Base-by-base conservation (phyloP, 129 eudicot species). In the Logfia minima region DNA sequence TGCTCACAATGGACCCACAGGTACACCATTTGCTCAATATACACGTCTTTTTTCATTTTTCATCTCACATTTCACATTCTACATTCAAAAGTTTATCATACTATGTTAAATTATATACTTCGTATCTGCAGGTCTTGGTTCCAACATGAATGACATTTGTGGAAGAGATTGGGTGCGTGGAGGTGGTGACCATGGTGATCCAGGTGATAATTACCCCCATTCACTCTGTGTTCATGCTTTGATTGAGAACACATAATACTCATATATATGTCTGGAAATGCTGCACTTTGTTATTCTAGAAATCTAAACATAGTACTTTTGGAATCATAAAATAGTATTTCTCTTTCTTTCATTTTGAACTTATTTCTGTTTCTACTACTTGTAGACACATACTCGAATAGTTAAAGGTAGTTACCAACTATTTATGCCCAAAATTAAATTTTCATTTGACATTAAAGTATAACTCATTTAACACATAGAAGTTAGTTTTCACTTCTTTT, bases 1-100 rank as follows among this genome's bases (percentile, higher is more conserved):
- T 80, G 98, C 96, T 71, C 98, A 91, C 68, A 94, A 94, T 77
- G 98, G 99, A 18, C 99, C 99, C 52, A 89, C 93, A 61, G 99
- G 99, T 91, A 19, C 48, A 79, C 66, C 80, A 72, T 11, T 77
- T 80, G 52, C 75, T 76, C 67, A 71, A 53, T 77, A 11, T 75
- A 17, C 31, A 28, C 8, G 7, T 29, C 17, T 62, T 72, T 81
- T n/a, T n/a, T n/a, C n/a, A n/a, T n/a, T n/a, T n/a, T 68, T 51
- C 24, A 55, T 10, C 74, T 70, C 22, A 23, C 61, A 22, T 67
- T 43, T 80, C 41, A 32, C 11, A 4, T 66, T 66, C 55, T 66
- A 58, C 63, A 6, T 28, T 58, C 63, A 21, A 48, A 62, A 16
- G 64, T 65, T 35, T 66, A n/a, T 60, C 48, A 37, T 8, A 71